A percentile compares a stretch with the other conserved stretches of the same genome.
phyloP scores from a whole-genome alignment of 2,329 filamentous ascomycete genomes.

The Arthrobotrys iridis region DNA sequence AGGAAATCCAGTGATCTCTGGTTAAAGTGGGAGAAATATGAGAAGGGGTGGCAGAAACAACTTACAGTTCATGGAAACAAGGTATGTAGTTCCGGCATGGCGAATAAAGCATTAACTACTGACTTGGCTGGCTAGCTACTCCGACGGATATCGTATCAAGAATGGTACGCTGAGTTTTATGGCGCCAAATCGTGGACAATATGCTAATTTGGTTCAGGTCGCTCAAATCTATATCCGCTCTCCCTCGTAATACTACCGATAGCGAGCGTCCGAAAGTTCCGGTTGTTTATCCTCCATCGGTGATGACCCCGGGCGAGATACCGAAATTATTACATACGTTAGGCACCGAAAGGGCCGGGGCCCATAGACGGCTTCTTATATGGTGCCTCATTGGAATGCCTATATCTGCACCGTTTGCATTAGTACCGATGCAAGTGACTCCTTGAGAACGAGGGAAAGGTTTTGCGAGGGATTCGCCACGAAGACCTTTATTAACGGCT shows the following conservation, averaged over 20 bases:
- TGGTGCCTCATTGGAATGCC: constrained; percentile 87
- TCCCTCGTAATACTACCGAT: constrained; percentile 75
- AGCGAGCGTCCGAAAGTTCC: constrained; percentile 73
- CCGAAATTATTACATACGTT: constrained; percentile 73
- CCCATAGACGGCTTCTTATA: constrained; percentile 80
- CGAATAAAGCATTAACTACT: background rate
- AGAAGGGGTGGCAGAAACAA: constrained; percentile 86
- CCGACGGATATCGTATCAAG: constrained; percentile 89
- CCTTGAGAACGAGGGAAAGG: background rate
- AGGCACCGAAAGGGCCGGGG: constrained; percentile 79
- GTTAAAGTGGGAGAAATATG: constrained; percentile 85
- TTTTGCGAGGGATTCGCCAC: no score
- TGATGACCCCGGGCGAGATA: constrained; percentile 74
- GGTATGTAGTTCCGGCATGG: background rate
- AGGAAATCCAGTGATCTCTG: constrained; percentile 69
- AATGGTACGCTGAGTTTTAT: constrained; percentile 69
- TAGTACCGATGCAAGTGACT: constrained; percentile 80
- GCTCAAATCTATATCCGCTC: constrained; percentile 88
- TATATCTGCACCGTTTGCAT: constrained; percentile 79
- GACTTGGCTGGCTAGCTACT: constrained; percentile 66
- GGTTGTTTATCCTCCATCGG: constrained; percentile 77
- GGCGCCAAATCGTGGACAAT: background rate
- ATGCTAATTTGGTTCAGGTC: constrained; percentile 65
- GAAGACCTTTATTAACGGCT: no score
- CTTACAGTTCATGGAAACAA: constrained; percentile 87